A percentile compares a stretch with the other conserved stretches of the same genome.
Evolutionary conservation across 306 rosid species (phyloP).

Genomic region (Lathyrus sativus): DNA sequence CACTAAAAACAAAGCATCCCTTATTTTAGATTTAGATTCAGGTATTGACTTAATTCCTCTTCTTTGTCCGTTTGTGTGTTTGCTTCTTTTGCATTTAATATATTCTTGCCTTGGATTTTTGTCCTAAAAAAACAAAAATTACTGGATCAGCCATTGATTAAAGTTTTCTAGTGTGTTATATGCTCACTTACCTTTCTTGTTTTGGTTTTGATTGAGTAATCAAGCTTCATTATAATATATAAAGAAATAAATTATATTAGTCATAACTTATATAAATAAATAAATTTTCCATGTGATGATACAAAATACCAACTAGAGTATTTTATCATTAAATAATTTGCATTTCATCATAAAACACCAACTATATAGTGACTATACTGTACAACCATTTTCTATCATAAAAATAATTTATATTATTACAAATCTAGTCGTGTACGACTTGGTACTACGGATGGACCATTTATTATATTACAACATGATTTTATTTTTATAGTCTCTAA

Average conservation of each 20-base stretch:
- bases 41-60: no score
- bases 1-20: no score
- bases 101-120: no score
- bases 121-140: no score
- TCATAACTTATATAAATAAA: not conserved
- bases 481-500: not conserved
- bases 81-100: no score
- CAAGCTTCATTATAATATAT: conserved; percentile 3
- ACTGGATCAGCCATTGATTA: conserved; percentile 29
- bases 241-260: not conserved
- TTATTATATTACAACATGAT: not conserved
- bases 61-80: no score
- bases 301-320: conserved; percentile 2
- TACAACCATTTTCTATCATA: not conserved
- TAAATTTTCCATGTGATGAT: not conserved
- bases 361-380: not conserved
- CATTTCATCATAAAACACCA: no score
- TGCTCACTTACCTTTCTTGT: not conserved
- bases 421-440: conserved; percentile 14
- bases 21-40: no score
- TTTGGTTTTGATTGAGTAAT: not conserved
- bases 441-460: conserved; percentile 21
- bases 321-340: no score
- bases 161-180: not conserved
- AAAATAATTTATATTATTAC: not conserved